Evolutionary conservation across 2,329 filamentous ascomycete species (phyloP).

Genomic region (Curvularia spicifera): DNA sequence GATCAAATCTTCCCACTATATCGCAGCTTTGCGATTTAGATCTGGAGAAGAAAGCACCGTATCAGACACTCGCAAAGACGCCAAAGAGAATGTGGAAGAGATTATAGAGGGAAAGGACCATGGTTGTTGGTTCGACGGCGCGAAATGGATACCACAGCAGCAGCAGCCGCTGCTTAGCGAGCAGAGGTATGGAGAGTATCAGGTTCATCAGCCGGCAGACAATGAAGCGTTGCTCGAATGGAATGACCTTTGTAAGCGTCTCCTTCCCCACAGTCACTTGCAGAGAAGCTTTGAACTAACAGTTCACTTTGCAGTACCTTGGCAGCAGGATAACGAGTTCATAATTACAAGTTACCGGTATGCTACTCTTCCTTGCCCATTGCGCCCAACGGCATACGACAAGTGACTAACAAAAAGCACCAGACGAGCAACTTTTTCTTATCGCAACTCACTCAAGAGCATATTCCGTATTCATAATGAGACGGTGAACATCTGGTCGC

Average conservation of each 20-base stretch:
- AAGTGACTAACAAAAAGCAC: background rate
- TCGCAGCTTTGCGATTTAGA: background rate
- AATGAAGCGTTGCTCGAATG: constrained; percentile 7
- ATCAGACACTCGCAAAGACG: constrained; percentile 11
- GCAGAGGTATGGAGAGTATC: background rate
- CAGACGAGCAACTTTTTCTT: constrained; percentile 8
- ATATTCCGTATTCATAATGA: constrained; percentile 11
- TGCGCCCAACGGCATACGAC: no score
- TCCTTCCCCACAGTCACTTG: background rate
- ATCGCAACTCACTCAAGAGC: constrained; percentile 4
- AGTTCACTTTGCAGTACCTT: constrained; percentile 1
- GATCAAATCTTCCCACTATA: background rate
- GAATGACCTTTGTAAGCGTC: constrained; percentile 11
- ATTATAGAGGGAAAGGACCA: constrained; percentile 1
- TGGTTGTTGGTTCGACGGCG: background rate
- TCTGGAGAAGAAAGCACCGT: constrained; percentile 2
- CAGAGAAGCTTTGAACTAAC: background rate
- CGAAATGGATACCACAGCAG: constrained; percentile 1
- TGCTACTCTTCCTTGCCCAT: background rate
- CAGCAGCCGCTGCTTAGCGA: background rate
- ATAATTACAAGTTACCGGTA: constrained; percentile 12
- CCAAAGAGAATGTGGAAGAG: constrained; percentile 11
- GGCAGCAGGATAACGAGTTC: constrained; percentile 18
- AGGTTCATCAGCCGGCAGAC: background rate
- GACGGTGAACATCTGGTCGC: constrained; percentile 17